phyloP scores from a whole-genome alignment of 192 early-diverging fungal genomes.

The Polychytrium aggregatum region DNA sequence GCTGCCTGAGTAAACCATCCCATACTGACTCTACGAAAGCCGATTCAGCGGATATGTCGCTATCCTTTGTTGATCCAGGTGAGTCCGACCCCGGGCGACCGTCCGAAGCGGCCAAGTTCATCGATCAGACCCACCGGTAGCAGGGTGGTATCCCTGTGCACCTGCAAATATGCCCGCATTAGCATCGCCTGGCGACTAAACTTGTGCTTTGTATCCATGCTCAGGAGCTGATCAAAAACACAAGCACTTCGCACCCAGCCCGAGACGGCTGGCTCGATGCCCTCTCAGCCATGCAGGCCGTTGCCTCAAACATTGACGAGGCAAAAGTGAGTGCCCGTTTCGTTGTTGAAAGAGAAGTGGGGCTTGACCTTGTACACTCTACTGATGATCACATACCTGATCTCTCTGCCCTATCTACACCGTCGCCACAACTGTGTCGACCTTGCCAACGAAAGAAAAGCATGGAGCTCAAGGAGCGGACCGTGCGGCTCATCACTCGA shows the following conservation, averaged over 20 bases:
- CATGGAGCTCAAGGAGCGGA: constrained; percentile 17
- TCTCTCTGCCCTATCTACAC: not conserved
- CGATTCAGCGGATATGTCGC: constrained; percentile 19
- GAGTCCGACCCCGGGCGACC: too few relatives aligned
- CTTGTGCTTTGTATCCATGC: too few relatives aligned
- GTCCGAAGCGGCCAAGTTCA: too few relatives aligned
- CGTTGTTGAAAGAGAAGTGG: too few relatives aligned
- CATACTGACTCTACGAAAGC: not conserved
- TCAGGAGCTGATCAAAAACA: constrained; percentile 15
- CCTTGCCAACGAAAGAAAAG: too few relatives aligned
- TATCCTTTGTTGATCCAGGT: constrained; percentile 19
- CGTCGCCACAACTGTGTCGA: too few relatives aligned
- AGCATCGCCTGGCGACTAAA: too few relatives aligned
- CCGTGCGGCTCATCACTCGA: constrained; percentile 13
- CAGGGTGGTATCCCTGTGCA: too few relatives aligned
- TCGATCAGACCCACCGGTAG: too few relatives aligned
- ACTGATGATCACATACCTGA: not conserved
- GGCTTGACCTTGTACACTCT: not conserved
- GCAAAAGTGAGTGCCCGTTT: too few relatives aligned
- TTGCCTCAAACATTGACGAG: constrained; percentile 18
- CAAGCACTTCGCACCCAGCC: not conserved
- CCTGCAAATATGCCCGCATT: too few relatives aligned
- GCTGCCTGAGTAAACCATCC: too few relatives aligned
- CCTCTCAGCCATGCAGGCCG: constrained; percentile 13
- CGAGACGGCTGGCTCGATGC: constrained; percentile 5